phyloP scores from a whole-genome alignment of 2,329 filamentous ascomycete species.

The Blumeriella jaapii region DNA sequence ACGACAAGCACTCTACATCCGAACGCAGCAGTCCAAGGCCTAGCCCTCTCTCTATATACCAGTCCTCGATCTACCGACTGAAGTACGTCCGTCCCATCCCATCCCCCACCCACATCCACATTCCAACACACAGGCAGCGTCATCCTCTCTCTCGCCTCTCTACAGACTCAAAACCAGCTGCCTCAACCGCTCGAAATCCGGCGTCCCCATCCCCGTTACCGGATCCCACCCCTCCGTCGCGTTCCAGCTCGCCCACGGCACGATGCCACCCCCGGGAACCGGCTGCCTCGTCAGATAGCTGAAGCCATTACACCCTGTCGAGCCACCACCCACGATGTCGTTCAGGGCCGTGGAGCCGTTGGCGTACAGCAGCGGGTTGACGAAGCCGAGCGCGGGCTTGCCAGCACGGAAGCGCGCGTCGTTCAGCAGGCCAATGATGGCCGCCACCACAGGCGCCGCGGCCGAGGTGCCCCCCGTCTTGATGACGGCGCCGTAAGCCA shows the following conservation, averaged over 20 bases:
- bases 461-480: conserved; percentile 37
- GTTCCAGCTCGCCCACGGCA: conserved; percentile 31
- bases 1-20: no score
- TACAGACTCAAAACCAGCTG: conserved; percentile 3
- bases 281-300: conserved; percentile 14
- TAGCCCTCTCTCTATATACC: no score
- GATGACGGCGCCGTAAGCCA: conserved; percentile 16
- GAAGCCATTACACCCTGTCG: conserved; percentile 27
- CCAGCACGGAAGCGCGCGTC: conserved; percentile 42
- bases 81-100: no score
- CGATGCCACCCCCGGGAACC: conserved; percentile 10
- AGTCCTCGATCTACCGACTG: no score
- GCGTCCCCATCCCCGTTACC: conserved; percentile 37
- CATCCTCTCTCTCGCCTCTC: no score
- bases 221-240: conserved; percentile 36
- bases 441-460: conserved; percentile 45
- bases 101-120: no score
- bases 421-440: conserved; percentile 49
- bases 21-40: no score
- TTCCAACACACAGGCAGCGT: no score
- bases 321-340: conserved; percentile 33
- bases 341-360: conserved; percentile 35
- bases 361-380: conserved; percentile 50
- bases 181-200: conserved; percentile 32
- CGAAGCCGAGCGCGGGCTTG: conserved; percentile 37